Base-by-base conservation (phyloP, 495 filamentous ascomycete genomes). In the Ramalina intermedia region DNA sequence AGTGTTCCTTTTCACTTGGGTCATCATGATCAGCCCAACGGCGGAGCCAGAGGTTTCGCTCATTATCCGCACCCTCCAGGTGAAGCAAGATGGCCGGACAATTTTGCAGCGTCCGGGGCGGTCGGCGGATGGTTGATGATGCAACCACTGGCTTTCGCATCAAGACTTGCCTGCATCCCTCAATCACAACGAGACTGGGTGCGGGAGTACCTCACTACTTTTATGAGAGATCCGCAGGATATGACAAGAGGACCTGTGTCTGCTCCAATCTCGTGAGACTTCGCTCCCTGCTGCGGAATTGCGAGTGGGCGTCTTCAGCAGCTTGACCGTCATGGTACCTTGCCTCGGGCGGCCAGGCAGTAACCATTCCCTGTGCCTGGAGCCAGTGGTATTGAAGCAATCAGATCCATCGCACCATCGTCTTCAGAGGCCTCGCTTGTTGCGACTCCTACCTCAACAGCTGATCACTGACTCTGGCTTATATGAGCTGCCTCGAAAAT, bases 91-190 rank as follows among this genome's bases (percentile, higher is more conserved):
- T 47, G 44, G 44, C 44, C 44, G 1, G 44, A 47, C 14, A 47
- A 47, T n/a, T 47, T 47, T 14, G 44, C 44, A 4, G 44, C 44
- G 1, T 35, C 44, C 18, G 44, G 44, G n/a, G 44, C 44, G 6
- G 44, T 47, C 12, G 44, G 44, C 12, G 44, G 44, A 21, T 47
- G 44, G 44, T 23, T 47, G 44, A 47, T 47, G 44, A 47, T 47
- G 44, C 44, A 47, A 35, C 44, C 44, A 16, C 33, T 47, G 26
- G 33, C 26, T 29, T 47, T 47, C 21, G 18, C 37, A 6, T 35
- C 44, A n/a, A 35, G 44, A 37, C 29, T 37, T 21, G 44, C 33
- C 9, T 47, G 33, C 33, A 47, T 37, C 12, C 44, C 44, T 9
- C 26, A 47, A 17, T 36, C 26, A 4, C 44, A 47, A 35, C 44